Percentiles rank a stretch among this genome's conserved stretches.
Conservation (phyloP, 2,329 filamentous ascomycete genomes). For the Raffaelea ambrosiae region DNA sequence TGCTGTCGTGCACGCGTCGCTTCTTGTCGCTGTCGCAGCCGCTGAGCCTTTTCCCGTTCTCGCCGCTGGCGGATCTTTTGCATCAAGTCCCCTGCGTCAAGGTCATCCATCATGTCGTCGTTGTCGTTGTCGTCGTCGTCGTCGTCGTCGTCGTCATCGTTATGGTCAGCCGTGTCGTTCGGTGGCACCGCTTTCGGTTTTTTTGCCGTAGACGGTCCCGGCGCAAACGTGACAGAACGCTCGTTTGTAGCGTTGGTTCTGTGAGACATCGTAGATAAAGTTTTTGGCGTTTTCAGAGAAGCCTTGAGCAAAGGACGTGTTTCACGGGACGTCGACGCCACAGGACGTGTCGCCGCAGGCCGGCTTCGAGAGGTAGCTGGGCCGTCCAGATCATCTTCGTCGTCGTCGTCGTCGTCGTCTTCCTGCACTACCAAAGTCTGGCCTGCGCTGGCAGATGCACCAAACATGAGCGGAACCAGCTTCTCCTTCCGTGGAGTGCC, state of each 20-base stretch:
- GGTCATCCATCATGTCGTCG: not conserved
- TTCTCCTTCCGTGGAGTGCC: slow-evolving; percentile 21
- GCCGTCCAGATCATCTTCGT: slow-evolving; percentile 9
- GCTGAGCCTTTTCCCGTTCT: slow-evolving; percentile 4
- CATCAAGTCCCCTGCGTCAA: slow-evolving; percentile 6
- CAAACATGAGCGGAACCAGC: not conserved
- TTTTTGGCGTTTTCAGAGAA: not conserved
- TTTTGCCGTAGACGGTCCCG: too few relatives aligned
- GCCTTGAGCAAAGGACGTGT: too few relatives aligned
- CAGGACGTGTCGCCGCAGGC: too few relatives aligned
- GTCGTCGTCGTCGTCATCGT: slow-evolving; percentile 1
- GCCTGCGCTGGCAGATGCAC: not conserved
- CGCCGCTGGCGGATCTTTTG: slow-evolving; percentile 8
- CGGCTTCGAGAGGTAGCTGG: not conserved
- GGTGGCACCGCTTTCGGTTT: too few relatives aligned
- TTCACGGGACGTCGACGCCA: too few relatives aligned
- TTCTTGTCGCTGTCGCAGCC: not conserved
- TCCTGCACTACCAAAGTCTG: not conserved
- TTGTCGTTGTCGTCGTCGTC: slow-evolving; percentile 3
- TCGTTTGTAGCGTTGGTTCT: too few relatives aligned
- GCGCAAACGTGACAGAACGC: too few relatives aligned
- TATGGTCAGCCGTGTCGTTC: not conserved
- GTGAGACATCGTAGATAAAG: too few relatives aligned
- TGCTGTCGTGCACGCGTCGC: not conserved
- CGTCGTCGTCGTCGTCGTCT: slow-evolving; percentile 2